Percentiles rank a stretch among this genome's conserved stretches.
These are phyloP conservation scores for Amanita rimosa DNA, from an alignment of 768 basidiomycete genomes.

Conservation along the genomic window DNA sequence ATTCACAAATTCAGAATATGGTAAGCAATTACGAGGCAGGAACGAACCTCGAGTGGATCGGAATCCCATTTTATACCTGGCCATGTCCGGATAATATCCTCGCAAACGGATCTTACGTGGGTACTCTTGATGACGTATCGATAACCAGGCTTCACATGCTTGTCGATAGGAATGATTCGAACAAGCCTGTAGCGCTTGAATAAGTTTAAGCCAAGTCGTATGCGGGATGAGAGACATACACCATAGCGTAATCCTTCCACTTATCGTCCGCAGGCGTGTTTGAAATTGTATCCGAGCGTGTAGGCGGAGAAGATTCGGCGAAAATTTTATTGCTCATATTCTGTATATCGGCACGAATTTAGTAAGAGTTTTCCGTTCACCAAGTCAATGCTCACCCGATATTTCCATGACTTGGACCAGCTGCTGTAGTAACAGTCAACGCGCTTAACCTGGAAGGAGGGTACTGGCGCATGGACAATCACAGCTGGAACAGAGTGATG, in stretches of 20 bases:
- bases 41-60: constrained; percentile 40
- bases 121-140: constrained; percentile 47
- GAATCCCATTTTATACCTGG: constrained; percentile 53
- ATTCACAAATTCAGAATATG: not conserved
- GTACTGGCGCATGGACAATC: constrained; percentile 23
- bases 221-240: constrained; percentile 19
- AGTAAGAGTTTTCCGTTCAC: not conserved
- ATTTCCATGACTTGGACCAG: constrained; percentile 49
- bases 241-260: constrained; percentile 48
- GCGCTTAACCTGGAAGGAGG: constrained; percentile 46
- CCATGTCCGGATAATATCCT: constrained; percentile 45
- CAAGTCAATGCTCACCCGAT: constrained; percentile 23
- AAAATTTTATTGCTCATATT: constrained; percentile 43
- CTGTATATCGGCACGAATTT: constrained; percentile 13
- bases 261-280: constrained; percentile 30
- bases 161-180: constrained; percentile 32
- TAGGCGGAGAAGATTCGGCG: constrained; percentile 32
- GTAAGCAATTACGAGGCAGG: not conserved
- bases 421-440: constrained; percentile 49
- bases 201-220: not conserved
- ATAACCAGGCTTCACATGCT: constrained; percentile 31
- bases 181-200: constrained; percentile 28
- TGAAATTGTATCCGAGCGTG: constrained; percentile 11
- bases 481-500: constrained; percentile 18
- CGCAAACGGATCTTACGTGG: constrained; percentile 44